Evolutionary conservation across 2,329 filamentous ascomycete genomes (phyloP).

Genomic region (Simplicillium sp.): DNA sequence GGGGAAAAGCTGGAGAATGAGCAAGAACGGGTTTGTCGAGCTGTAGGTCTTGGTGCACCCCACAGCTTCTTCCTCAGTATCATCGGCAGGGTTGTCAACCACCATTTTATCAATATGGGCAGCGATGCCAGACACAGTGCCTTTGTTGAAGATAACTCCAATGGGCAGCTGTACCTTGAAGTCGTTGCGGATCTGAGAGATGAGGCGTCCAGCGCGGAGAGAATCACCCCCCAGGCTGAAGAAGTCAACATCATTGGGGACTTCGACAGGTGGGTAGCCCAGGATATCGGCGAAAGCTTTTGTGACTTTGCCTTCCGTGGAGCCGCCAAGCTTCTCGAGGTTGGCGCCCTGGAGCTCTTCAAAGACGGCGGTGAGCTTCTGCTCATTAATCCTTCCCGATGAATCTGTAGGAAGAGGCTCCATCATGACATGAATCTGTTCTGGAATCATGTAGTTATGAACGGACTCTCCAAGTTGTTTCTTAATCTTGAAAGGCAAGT

Average conservation of each 20-base stretch:
- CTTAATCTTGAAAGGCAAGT: no score
- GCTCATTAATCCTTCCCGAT: conserved; percentile 22
- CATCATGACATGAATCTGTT: conserved; percentile 21
- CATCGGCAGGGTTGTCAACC: conserved; percentile 2
- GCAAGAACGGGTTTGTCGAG: neutral
- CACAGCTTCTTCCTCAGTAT: conserved; percentile 11
- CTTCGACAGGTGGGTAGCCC: conserved; percentile 24
- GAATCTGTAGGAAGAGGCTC: conserved; percentile 22
- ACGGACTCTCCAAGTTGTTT: conserved; percentile 1
- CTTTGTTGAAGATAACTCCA: conserved; percentile 39
- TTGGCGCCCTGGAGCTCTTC: conserved; percentile 13
- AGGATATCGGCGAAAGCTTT: conserved; percentile 36
- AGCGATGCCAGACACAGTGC: conserved; percentile 31
- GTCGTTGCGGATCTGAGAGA: conserved; percentile 38
- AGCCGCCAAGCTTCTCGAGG: conserved; percentile 12
- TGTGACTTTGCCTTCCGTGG: conserved; percentile 27
- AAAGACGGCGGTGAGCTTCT: conserved; percentile 22
- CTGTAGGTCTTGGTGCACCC: conserved; percentile 15
- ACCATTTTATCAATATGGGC: conserved; percentile 24
- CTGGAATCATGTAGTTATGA: conserved; percentile 28
- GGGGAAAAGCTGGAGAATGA: neutral
- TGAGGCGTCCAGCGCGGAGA: conserved; percentile 39
- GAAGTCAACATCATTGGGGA: conserved; percentile 34
- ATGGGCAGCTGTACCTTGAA: conserved; percentile 40
- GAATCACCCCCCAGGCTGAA: conserved; percentile 42